phyloP scores from a whole-genome alignment of 2,329 filamentous ascomycete genomes.

The Alternaria brassicicola region DNA sequence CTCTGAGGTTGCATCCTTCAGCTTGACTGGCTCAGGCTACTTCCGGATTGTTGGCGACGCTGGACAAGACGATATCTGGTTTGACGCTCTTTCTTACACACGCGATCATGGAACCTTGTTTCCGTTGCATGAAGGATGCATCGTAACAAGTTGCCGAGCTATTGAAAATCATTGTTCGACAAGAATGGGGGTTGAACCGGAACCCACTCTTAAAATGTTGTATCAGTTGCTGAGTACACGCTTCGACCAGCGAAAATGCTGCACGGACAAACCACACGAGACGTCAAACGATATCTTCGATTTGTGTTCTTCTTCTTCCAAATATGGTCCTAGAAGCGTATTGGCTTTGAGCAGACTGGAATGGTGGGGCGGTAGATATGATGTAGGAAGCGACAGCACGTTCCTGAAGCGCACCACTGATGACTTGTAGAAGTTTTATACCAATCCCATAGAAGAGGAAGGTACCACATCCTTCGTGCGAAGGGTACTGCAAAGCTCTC shows the following conservation, averaged over 20 bases:
- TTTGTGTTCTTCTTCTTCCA: constrained; percentile 11
- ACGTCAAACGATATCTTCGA: constrained; percentile 27
- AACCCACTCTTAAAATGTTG: constrained; percentile 15
- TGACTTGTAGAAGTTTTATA: constrained; percentile 30
- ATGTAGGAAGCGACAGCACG: constrained; percentile 16
- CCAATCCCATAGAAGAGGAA: constrained; percentile 24
- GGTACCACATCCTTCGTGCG: constrained; percentile 16
- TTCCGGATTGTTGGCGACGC: constrained; percentile 24
- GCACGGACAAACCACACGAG: neutral
- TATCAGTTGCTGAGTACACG: constrained; percentile 20
- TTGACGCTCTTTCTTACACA: constrained; percentile 22
- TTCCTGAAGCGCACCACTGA: neutral
- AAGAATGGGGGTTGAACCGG: neutral
- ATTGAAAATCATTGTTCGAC: constrained; percentile 14
- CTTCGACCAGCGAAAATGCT: constrained; percentile 3
- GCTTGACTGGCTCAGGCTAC: constrained; percentile 15
- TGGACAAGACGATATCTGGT: constrained; percentile 14
- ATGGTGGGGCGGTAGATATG: constrained; percentile 35
- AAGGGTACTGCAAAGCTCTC: constrained; percentile 15
- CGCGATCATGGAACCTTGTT: constrained; percentile 23
- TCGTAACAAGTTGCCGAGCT: constrained; percentile 27
- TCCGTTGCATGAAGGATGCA: constrained; percentile 33
- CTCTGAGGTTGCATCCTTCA: constrained; percentile 24
- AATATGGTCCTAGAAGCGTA: constrained; percentile 28
- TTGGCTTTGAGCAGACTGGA: constrained; percentile 25